A percentile compares a stretch with the other conserved stretches of the same genome.
These are phyloP conservation scores for Lanzia echinophila DNA, from an alignment of 2,329 filamentous ascomycete genomes.

Conservation along the genomic window DNA sequence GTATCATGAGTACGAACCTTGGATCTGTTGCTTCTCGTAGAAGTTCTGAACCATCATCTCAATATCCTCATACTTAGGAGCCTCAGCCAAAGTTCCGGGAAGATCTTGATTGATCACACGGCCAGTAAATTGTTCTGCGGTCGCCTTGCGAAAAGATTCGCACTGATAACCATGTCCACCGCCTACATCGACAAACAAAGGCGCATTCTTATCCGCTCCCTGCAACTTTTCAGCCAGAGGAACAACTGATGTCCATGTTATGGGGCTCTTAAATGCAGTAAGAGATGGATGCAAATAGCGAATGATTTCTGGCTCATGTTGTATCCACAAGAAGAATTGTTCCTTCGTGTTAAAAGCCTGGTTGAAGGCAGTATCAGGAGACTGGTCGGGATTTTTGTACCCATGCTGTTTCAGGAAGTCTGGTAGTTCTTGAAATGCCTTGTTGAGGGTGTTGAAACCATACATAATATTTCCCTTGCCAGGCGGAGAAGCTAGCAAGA, in stretches of 20 bases:
- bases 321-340: background rate
- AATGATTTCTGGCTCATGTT: background rate
- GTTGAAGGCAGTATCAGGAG: background rate
- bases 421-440: background rate
- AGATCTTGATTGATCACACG: slow-evolving; percentile 37
- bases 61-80: slow-evolving; percentile 25
- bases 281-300: background rate
- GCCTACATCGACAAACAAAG: slow-evolving; percentile 36
- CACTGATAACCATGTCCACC: slow-evolving; percentile 36
- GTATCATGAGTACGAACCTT: slow-evolving; percentile 3
- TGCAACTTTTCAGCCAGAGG: background rate
- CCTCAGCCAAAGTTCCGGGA: slow-evolving; percentile 24
- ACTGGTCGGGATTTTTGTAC: background rate
- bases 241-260: background rate
- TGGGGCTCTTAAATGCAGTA: background rate
- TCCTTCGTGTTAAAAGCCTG: background rate
- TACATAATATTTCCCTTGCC: background rate
- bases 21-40: slow-evolving; percentile 26
- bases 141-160: slow-evolving; percentile 11
- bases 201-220: background rate
- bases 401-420: background rate
- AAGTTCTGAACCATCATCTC: slow-evolving; percentile 27
- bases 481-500: background rate
- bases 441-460: background rate
- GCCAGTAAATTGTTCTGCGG: slow-evolving; percentile 31